Evolutionary conservation across 148 eudicot genomes (phyloP).

Genomic region (Rhododendron griersonianum): DNA sequence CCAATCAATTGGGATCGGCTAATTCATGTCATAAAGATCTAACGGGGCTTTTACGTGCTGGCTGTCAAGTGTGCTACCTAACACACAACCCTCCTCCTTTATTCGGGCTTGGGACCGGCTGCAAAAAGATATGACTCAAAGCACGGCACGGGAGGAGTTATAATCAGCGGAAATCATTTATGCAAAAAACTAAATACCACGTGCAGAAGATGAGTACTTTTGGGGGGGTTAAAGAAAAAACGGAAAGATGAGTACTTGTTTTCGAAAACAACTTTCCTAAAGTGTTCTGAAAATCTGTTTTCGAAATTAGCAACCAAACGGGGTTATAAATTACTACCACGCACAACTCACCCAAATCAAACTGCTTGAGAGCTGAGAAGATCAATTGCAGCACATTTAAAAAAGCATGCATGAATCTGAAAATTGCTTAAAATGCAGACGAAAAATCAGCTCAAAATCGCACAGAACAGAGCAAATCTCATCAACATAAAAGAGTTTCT

Average conservation of each 20-base stretch:
- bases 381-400: not conserved
- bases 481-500: not conserved
- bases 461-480: not conserved
- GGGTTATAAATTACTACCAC: not conserved
- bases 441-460: not conserved
- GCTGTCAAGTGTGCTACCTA: not conserved
- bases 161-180: not conserved
- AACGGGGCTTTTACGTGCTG: not conserved
- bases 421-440: not conserved
- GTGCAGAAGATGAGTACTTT: not conserved
- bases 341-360: not conserved
- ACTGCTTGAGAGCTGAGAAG: not conserved
- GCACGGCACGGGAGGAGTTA: not conserved
- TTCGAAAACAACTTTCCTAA: not conserved
- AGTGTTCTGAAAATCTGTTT: not conserved
- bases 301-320: conserved; percentile 1
- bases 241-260: not conserved
- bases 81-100: too few species aligned
- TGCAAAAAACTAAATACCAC: not conserved
- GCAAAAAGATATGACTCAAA: too few species aligned
- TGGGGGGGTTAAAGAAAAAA: not conserved
- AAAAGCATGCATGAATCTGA: not conserved
- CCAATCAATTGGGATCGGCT: not conserved
- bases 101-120: too few species aligned
- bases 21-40: not conserved